Percentiles rank a stretch among this genome's conserved stretches.
These are phyloP conservation scores for Pecoramyces ruminantium DNA, from an alignment of 192 early-diverging fungal genomes.

Conservation along the genomic window DNA sequence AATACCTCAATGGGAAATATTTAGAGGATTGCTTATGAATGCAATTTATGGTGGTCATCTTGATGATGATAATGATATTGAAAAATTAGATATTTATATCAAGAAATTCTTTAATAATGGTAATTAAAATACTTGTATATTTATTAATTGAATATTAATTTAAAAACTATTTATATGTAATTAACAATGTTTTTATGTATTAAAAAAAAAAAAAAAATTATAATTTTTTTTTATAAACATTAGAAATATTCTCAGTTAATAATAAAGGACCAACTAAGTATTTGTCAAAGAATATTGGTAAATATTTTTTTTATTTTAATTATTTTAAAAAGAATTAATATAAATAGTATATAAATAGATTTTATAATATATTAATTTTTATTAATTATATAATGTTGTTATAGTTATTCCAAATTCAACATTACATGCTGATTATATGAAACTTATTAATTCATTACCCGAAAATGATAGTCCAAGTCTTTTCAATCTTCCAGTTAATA, in stretches of 20 bases:
- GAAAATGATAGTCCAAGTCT: background rate
- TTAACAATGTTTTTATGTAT: too few species aligned
- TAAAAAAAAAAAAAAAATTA: too few species aligned
- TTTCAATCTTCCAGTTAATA: background rate
- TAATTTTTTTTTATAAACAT: background rate
- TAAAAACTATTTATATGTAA: too few species aligned
- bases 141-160: too few species aligned
- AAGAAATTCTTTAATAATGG: conserved; percentile 33
- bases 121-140: conserved; percentile 1
- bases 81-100: conserved; percentile 25
- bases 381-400: too few species aligned
- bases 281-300: background rate
- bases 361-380: too few species aligned
- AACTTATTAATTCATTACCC: background rate
- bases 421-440: background rate
- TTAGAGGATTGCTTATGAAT: conserved; percentile 31
- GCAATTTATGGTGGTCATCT: conserved; percentile 44
- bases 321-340: too few species aligned
- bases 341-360: too few species aligned
- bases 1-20: conserved; percentile 20
- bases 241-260: background rate
- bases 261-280: background rate
- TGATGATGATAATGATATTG: conserved; percentile 25
- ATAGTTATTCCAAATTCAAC: background rate
- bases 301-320: background rate